Evolutionary conservation across 1,139 yeast genomes (phyloP).

Genomic region (Taiozyma sp.): DNA sequence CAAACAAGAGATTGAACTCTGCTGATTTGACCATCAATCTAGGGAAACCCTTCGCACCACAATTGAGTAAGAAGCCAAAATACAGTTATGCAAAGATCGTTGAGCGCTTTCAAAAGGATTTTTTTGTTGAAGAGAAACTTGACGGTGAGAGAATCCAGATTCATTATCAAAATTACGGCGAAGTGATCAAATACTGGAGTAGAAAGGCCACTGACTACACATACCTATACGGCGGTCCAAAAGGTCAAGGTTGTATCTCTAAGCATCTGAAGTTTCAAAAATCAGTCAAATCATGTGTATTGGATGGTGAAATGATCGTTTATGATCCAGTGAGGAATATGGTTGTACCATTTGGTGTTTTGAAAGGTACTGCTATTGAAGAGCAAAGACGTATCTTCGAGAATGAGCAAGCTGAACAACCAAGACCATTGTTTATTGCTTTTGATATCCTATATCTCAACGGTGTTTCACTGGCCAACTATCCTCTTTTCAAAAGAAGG

Average conservation of each 20-base stretch:
- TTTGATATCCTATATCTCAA: slow-evolving; percentile 74
- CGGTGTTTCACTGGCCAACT: slow-evolving; percentile 52
- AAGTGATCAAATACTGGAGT: slow-evolving; percentile 50
- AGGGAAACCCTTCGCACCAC: slow-evolving; percentile 64
- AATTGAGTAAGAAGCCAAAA: slow-evolving; percentile 53
- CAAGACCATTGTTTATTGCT: slow-evolving; percentile 58
- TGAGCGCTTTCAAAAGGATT: slow-evolving; percentile 40
- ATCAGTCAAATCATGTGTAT: slow-evolving; percentile 42
- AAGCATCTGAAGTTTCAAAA: slow-evolving; percentile 43
- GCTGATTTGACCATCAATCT: slow-evolving; percentile 44
- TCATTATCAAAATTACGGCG: slow-evolving; percentile 44
- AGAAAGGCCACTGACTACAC: slow-evolving; percentile 74
- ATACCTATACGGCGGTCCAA: slow-evolving; percentile 62
- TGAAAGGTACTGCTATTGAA: slow-evolving; percentile 59
- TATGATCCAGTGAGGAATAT: slow-evolving; percentile 61
- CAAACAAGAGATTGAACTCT: slow-evolving; percentile 36
- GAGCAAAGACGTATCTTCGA: slow-evolving; percentile 28
- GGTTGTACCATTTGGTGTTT: slow-evolving; percentile 74
- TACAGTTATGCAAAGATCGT: slow-evolving; percentile 46
- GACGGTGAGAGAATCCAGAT: slow-evolving; percentile 89
- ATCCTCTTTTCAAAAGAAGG: slow-evolving; percentile 55
- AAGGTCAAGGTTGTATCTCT: slow-evolving; percentile 53
- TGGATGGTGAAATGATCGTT: slow-evolving; percentile 95
- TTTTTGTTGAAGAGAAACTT: slow-evolving; percentile 83
- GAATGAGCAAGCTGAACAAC: slow-evolving; percentile 13